Evolutionary conservation across 192 early-diverging fungal species (phyloP).

Genomic region (Diversispora epigaea): DNA sequence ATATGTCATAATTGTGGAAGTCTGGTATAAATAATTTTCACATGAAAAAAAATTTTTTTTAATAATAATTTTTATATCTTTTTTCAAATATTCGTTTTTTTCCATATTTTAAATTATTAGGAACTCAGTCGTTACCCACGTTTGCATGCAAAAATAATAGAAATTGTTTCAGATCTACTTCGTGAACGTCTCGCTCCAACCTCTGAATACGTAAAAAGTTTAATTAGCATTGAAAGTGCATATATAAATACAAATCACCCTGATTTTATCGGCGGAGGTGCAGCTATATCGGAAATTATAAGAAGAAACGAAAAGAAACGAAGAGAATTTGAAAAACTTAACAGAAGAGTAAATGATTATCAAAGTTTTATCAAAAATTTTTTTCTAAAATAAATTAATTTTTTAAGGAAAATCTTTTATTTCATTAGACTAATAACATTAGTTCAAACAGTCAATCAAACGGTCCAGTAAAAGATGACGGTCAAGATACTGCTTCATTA

Average conservation of each 20-base stretch:
- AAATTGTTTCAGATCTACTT: constrained; percentile 76
- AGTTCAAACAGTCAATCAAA: background rate
- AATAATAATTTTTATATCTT: background rate
- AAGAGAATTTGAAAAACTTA: constrained; percentile 45
- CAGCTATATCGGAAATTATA: constrained; percentile 72
- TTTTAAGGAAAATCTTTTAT: background rate
- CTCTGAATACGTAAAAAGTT: constrained; percentile 71
- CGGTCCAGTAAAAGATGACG: constrained; percentile 7
- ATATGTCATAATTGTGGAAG: constrained; percentile 75
- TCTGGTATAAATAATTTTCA: constrained; percentile 48
- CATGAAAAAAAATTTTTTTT: background rate
- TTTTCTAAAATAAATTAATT: background rate
- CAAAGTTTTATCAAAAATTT: too few relatives aligned
- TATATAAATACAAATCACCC: constrained; percentile 88
- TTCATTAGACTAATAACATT: too few relatives aligned
- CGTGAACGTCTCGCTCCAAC: constrained; percentile 74
- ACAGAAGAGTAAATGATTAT: constrained; percentile 27
- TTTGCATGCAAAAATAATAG: constrained; percentile 68
- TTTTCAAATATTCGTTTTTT: background rate
- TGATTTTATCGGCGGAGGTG: constrained; percentile 78
- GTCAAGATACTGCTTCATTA: constrained; percentile 1
- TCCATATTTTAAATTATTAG: constrained; percentile 26
- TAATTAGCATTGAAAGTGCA: constrained; percentile 77
- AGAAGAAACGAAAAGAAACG: constrained; percentile 65
- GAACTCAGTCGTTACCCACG: constrained; percentile 76